These are phyloP conservation scores for Scutellaria barbata DNA, from an alignment of 257 asterid genomes.

Conservation along the genomic window DNA sequence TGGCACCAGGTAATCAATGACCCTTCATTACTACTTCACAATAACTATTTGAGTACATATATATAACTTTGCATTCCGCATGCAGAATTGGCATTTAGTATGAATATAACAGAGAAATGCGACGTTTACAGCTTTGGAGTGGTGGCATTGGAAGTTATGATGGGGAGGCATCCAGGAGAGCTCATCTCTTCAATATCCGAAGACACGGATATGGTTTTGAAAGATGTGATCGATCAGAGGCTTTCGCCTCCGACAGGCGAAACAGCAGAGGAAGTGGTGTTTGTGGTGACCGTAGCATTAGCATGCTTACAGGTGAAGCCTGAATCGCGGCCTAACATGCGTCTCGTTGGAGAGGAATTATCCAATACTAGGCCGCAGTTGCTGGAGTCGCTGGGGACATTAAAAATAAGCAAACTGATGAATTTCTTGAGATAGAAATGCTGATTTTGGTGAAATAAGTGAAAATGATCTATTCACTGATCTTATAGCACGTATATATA, in stretches of 20 bases:
- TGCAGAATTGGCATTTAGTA: conserved; percentile 81
- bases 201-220: conserved; percentile 48
- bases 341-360: conserved; percentile 72
- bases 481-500: too few relatives aligned
- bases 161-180: conserved; percentile 94
- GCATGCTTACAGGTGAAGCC: conserved; percentile 63
- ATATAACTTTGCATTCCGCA: background rate
- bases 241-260: conserved; percentile 62
- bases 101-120: conserved; percentile 80
- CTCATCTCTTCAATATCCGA: conserved; percentile 55
- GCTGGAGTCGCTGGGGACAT: conserved; percentile 53
- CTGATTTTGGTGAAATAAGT: too few relatives aligned
- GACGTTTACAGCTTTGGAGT: conserved; percentile 97
- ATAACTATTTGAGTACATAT: too few relatives aligned
- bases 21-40: too few relatives aligned
- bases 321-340: conserved; percentile 80
- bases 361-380: conserved; percentile 58
- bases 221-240: conserved; percentile 69
- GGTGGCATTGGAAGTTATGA: conserved; percentile 76
- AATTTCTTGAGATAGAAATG: conserved; percentile 48
- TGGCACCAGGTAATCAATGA: conserved; percentile 40
- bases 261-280: conserved; percentile 70
- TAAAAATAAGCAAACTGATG: conserved; percentile 48
- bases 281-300: conserved; percentile 61
- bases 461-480: too few relatives aligned